A percentile compares a stretch with the other conserved stretches of the same genome.
Evolutionary conservation across 2,329 filamentous ascomycete species (phyloP).

Genomic region (Elsinoe ampelina): DNA sequence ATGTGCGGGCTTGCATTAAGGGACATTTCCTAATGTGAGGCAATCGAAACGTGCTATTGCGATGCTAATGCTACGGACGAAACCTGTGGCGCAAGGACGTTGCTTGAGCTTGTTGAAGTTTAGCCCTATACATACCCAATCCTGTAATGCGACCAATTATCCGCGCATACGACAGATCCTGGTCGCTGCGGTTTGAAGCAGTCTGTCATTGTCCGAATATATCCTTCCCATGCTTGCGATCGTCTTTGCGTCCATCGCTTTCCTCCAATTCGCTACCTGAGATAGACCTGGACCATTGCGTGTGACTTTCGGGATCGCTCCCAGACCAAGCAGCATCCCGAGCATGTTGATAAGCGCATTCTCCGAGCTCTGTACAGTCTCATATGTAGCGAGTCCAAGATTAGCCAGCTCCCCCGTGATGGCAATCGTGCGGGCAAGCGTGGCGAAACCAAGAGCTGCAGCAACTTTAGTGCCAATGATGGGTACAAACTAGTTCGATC

Average conservation of each 20-base stretch:
- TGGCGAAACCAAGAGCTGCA: constrained; percentile 8
- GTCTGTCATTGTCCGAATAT: background rate
- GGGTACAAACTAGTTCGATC: constrained; percentile 12
- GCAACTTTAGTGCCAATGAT: constrained; percentile 14
- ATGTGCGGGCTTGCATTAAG: background rate
- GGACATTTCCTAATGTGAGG: too few relatives aligned
- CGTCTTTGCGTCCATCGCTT: constrained; percentile 3
- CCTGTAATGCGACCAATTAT: background rate
- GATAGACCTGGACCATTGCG: constrained; percentile 2
- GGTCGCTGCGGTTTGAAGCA: background rate
- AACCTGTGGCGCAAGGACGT: too few relatives aligned
- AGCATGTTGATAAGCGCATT: constrained; percentile 15
- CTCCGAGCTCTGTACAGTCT: constrained; percentile 14
- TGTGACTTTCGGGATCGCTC: constrained; percentile 14
- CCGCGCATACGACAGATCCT: background rate
- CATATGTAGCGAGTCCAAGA: constrained; percentile 14
- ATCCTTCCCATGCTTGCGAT: background rate
- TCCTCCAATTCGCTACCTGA: constrained; percentile 10
- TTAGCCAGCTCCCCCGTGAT: constrained; percentile 15
- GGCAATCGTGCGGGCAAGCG: constrained; percentile 11
- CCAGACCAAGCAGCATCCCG: constrained; percentile 16
- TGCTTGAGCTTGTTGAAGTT: too few relatives aligned
- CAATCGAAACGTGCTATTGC: too few relatives aligned
- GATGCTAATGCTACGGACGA: too few relatives aligned
- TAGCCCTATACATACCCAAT: too few relatives aligned